Evolutionary conservation across 2,329 filamentous ascomycete species (phyloP), one percentile per base, ranked within the genome.

Genomic region (Botrytis pseudocinerea): DNA sequence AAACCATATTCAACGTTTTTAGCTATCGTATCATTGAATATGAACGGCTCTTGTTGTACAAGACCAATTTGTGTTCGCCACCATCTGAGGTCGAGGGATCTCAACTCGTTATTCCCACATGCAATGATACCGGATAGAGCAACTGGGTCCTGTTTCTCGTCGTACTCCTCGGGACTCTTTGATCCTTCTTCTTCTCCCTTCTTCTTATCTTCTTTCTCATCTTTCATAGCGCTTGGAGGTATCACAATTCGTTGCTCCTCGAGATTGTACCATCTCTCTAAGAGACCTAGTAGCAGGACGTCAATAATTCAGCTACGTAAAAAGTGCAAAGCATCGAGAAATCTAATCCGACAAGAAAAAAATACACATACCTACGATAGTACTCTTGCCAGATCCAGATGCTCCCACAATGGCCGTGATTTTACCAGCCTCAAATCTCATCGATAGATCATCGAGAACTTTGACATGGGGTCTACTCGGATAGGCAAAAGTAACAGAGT

Each of bases 31-130:
- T 89, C 87, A 77, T 91, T 91, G 80, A 92, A 92, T 1, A 92
- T 83, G 73, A 91, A 90, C 0, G 90, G 89, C 73, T 92, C 90
- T 77, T 92, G 90, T 75, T 91, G 89, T 6, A 92, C 90, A 8
- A 92, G 83, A 0, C 89, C 88, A 73, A 92, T 91, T 75, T 89
- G 85, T 1, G 84, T 85, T 66, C 87, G 78, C 83, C 83, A 85
- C 87, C 87, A 93, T 75, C 89, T 90, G 51, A 92, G 77, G 48
- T 93, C 85, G 35, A 92, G 83, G 3, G 88, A 84, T 4, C 86
- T 82, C 32, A 93, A 82, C 38, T 86, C 81, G 57, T 87, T 85
- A 1, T 84, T 85, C 54, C 85, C 87, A 6, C 89, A 87, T 0
- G 82, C 82, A 62, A 93, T 85, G 4, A 80, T 83, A 1, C 88